These are phyloP conservation scores for Gossypioides kirkii DNA, from an alignment of 345 rosid genomes.

Conservation along the genomic window DNA sequence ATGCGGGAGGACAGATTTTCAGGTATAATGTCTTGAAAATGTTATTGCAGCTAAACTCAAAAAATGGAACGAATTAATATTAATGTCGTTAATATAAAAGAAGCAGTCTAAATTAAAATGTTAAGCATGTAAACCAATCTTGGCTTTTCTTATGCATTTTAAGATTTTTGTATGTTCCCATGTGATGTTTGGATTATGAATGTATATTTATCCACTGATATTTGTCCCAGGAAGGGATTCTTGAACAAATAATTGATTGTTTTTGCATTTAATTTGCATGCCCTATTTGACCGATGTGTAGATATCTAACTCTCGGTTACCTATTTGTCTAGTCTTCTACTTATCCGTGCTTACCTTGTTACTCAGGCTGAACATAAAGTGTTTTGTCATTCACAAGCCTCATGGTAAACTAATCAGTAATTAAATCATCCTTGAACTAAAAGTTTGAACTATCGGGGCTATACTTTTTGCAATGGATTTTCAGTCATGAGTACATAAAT, in stretches of 20 bases:
- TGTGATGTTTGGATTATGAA: neutral
- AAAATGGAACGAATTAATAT: neutral
- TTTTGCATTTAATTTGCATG: neutral
- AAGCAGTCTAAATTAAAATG: neutral
- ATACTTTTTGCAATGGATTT: neutral
- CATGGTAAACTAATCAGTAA: neutral
- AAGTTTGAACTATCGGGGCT: neutral
- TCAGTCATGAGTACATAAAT: neutral
- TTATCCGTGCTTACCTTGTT: neutral
- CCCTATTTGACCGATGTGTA: neutral
- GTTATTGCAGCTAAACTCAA: neutral
- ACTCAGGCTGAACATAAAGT: neutral
- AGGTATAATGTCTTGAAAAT: constrained; percentile 40
- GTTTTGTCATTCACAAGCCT: neutral
- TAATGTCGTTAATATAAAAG: neutral
- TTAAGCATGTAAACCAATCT: neutral
- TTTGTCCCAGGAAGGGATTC: neutral
- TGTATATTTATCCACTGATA: neutral
- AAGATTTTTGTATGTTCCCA: neutral
- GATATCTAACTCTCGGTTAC: neutral
- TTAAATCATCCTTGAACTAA: neutral
- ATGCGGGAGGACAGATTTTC: constrained; percentile 97
- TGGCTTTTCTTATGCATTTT: neutral
- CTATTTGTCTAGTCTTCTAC: neutral
- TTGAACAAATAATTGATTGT: neutral